A percentile compares a stretch with the other conserved stretches of the same genome.
Conservation (phyloP, 768 basidiomycete genomes). For the Boletus tomentosulus region DNA sequence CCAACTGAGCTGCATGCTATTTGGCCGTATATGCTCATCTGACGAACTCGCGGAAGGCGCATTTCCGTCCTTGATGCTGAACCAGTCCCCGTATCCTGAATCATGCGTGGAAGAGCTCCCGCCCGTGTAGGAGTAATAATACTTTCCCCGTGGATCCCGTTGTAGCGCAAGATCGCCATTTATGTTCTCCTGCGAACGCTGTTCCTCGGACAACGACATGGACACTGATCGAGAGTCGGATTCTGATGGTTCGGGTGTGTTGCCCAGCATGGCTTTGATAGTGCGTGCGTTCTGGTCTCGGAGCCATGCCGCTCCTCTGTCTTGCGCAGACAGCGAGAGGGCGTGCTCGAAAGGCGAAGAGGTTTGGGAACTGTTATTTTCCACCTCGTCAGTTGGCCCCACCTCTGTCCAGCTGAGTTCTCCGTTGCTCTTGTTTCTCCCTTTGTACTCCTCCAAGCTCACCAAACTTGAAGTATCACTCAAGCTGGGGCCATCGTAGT, state of each 20-base stretch:
- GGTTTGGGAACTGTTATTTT: constrained; percentile 51
- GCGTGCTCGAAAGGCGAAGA: constrained; percentile 39
- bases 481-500: constrained; percentile 88
- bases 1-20: constrained; percentile 65
- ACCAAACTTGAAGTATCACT: constrained; percentile 83
- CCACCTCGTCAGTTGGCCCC: constrained; percentile 41
- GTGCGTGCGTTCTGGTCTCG: constrained; percentile 73
- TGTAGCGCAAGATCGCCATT: constrained; percentile 65
- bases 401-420: constrained; percentile 43
- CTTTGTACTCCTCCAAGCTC: constrained; percentile 70
- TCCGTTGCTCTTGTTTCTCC: constrained; percentile 54
- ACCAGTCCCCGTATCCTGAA: constrained; percentile 50
- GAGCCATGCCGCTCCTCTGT: constrained; percentile 78
- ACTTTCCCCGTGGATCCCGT: constrained; percentile 63
- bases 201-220: constrained; percentile 26
- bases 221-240: constrained; percentile 47
- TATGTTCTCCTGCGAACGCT: constrained; percentile 37
- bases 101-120: constrained; percentile 49
- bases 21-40: constrained; percentile 45
- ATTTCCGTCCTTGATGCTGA: constrained; percentile 33
- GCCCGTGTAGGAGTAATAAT: constrained; percentile 68
- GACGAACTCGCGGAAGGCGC: constrained; percentile 25
- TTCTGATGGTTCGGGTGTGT: constrained; percentile 52
- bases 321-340: constrained; percentile 44
- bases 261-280: constrained; percentile 57